Evolutionary conservation across 2,329 filamentous ascomycete genomes (phyloP).

Genomic region (Xylariaceae sp.): DNA sequence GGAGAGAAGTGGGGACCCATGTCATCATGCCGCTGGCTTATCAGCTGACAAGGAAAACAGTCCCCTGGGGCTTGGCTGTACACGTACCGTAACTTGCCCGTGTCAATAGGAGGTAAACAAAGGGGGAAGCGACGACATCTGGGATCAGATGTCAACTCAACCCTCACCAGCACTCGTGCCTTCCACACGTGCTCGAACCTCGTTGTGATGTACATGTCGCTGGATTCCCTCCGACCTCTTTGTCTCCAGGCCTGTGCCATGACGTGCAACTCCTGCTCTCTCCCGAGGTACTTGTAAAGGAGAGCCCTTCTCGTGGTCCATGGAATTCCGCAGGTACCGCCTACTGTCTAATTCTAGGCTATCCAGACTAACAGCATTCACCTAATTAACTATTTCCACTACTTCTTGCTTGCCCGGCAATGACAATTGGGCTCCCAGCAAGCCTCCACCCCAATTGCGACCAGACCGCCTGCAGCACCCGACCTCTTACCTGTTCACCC

Average conservation of each 20-base stretch:
- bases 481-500: background rate
- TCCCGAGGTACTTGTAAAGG: background rate
- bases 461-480: background rate
- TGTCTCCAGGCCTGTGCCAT: slow-evolving; percentile 4
- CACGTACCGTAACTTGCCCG: background rate
- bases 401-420: background rate
- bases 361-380: background rate
- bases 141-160: background rate
- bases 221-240: background rate
- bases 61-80: background rate
- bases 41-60: background rate
- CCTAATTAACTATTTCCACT: background rate
- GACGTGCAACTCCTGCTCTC: slow-evolving; percentile 5
- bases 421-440: slow-evolving; percentile 8
- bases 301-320: background rate
- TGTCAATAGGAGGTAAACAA: background rate
- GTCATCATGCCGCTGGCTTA: slow-evolving; percentile 11
- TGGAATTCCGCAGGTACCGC: slow-evolving; percentile 2
- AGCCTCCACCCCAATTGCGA: slow-evolving; percentile 2
- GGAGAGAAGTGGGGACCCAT: slow-evolving; percentile 4
- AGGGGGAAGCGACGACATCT: background rate
- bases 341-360: background rate
- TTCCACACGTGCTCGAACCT: background rate
- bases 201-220: background rate
- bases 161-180: background rate